A percentile compares a stretch with the other conserved stretches of the same genome.
phyloP scores from a whole-genome alignment of 768 basidiomycete genomes.

The Pluteus cervinus region DNA sequence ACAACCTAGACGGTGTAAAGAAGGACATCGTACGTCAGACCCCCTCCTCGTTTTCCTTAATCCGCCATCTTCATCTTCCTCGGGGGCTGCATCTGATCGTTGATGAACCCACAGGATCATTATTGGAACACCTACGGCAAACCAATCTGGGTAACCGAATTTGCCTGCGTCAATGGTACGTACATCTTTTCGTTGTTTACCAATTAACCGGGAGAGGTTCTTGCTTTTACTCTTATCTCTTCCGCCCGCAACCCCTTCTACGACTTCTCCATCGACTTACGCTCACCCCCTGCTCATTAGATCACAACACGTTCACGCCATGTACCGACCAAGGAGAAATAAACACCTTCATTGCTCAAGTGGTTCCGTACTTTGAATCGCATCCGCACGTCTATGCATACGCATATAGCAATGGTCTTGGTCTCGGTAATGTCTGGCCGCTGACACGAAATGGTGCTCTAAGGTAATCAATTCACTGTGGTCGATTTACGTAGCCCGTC shows the following conservation, averaged over 20 bases:
- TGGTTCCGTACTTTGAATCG: conserved; percentile 32
- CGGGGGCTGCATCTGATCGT: neutral
- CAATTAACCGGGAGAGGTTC: too few species aligned
- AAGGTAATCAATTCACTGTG: too few species aligned
- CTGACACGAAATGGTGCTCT: conserved; percentile 29
- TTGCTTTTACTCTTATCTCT: too few species aligned
- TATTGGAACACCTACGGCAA: conserved; percentile 36
- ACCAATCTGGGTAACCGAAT: conserved; percentile 44
- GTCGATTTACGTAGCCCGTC: too few species aligned
- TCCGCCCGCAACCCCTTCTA: too few species aligned
- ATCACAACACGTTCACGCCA: conserved; percentile 31
- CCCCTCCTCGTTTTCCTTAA: too few species aligned
- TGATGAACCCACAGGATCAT: conserved; percentile 35
- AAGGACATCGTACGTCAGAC: conserved; percentile 35
- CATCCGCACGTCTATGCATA: conserved; percentile 33
- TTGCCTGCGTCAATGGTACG: conserved; percentile 41
- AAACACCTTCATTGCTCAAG: conserved; percentile 31
- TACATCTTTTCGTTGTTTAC: too few species aligned
- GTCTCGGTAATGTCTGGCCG: conserved; percentile 41
- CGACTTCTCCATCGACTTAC: neutral
- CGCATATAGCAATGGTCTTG: conserved; percentile 42
- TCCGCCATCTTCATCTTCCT: too few species aligned
- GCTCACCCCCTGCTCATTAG: conserved; percentile 13
- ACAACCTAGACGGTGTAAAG: conserved; percentile 35
- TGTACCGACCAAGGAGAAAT: conserved; percentile 39